Evolutionary conservation across 2,329 filamentous ascomycete species (phyloP), one percentile per base, ranked within the genome.

Genomic region (Epichloe uncinata): DNA sequence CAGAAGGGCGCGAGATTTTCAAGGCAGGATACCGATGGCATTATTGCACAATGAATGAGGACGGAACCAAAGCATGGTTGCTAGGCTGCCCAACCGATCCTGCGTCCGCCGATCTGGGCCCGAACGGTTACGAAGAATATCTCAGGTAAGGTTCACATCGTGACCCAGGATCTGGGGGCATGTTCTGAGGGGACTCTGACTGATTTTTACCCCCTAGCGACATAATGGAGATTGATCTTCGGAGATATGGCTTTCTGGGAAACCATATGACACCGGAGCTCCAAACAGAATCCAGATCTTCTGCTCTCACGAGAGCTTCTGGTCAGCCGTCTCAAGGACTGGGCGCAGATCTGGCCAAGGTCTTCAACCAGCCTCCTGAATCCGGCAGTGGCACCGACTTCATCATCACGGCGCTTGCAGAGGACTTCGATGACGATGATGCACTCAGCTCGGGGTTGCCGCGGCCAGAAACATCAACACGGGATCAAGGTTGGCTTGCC

Each of bases 41-140:
- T 65, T 98, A 98, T 63, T 97, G 93, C 65, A 95, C 89, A 3
- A 85, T 96, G 68, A 94, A 96, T 62, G 84, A 93, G 53, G 87
- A 95, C 59, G 91, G 91, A 5, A 96, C 93, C 6, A 95, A 95
- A 63, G 93, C 89, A 7, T 98, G 93, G 90, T 73, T 98, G 22
- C 75, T 98, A n/a, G 93, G 93, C 8, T 96, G 89, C 60, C 86
- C 86, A 2, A 84, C 86, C 3, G 88, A 95, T 55, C 70, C 75
- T 40, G 70, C 75, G 16, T 73, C 77, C 6, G 80, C 82, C 45
- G 84, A 84, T 38, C 72, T 83, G 15, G 83, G 78, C 2, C 76
- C 79, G 13, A 84, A 81, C 51, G 81, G 80, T 3, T 83, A 89
- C 51, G 91, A 95, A 62, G 91, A 96, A 63, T 94, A 94, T 62